Conservation (phyloP, 108 stramenopile genomes). For the Seminavis robusta region DNA sequence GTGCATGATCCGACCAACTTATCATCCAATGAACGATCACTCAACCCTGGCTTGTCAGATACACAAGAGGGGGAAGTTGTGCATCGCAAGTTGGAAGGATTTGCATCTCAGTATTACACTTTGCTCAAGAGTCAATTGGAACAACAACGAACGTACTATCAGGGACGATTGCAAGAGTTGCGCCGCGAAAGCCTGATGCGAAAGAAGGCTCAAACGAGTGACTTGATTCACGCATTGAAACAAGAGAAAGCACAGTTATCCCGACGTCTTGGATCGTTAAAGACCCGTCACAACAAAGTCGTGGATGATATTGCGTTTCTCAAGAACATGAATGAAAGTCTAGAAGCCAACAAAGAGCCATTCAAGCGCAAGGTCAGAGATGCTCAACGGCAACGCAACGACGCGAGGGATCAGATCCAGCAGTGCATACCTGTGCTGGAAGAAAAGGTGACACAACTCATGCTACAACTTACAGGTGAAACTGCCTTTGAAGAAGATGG, state of each 20-base stretch:
- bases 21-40: conserved; percentile 50
- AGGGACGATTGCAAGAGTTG: conserved; percentile 73
- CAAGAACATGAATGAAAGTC: conserved; percentile 73
- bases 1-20: conserved; percentile 67
- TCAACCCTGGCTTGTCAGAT: conserved; percentile 59
- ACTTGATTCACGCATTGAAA: conserved; percentile 63
- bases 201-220: conserved; percentile 14
- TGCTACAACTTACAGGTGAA: conserved; percentile 76
- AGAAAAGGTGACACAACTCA: conserved; percentile 58
- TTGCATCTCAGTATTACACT: conserved; percentile 84
- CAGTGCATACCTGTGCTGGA: conserved; percentile 56
- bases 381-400: conserved; percentile 42
- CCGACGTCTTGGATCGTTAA: conserved; percentile 53
- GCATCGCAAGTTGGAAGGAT: conserved; percentile 87
- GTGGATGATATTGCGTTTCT: conserved; percentile 59
- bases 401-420: conserved; percentile 34
- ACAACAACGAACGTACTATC: conserved; percentile 86
- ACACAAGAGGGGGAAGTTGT: conserved; percentile 83
- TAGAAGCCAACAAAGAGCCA: conserved; percentile 60
- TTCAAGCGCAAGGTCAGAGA: conserved; percentile 50
- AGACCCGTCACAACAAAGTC: conserved; percentile 50
- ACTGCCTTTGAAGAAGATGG: too few species aligned
- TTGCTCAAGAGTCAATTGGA: conserved; percentile 87
- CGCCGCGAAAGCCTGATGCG: conserved; percentile 36
- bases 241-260: conserved; percentile 76